These are phyloP conservation scores for Whalleya microplaca DNA, from an alignment of 2,329 filamentous ascomycete genomes.

Conservation along the genomic window DNA sequence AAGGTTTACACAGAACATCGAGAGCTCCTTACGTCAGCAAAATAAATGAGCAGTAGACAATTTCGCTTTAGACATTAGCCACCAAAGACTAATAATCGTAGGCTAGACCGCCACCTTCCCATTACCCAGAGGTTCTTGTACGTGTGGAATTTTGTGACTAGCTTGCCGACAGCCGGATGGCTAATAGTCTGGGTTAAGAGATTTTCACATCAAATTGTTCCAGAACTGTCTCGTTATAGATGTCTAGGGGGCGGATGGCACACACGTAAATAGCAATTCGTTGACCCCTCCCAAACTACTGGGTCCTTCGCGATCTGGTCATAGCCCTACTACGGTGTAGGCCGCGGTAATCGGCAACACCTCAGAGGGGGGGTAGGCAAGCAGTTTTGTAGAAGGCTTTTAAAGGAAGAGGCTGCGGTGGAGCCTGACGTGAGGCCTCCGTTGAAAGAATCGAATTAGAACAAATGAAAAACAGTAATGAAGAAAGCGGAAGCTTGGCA, in stretches of 20 bases:
- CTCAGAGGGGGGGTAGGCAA: constrained; percentile 4
- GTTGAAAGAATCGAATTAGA: constrained; percentile 14
- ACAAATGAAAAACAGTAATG: background rate
- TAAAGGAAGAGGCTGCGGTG: constrained; percentile 6
- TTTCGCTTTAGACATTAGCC: background rate
- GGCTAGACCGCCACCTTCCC: background rate
- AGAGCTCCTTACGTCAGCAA: constrained; percentile 20
- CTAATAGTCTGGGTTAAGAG: background rate
- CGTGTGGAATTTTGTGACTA: background rate
- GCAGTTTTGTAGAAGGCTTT: constrained; percentile 3
- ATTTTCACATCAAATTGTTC: background rate
- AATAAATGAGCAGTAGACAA: constrained; percentile 1
- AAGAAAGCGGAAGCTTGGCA: constrained; percentile 17
- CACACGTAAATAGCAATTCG: constrained; percentile 9
- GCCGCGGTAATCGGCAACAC: constrained; percentile 5
- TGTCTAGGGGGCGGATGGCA: constrained; percentile 6
- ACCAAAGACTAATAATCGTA: background rate
- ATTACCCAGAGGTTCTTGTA: background rate
- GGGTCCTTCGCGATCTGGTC: constrained; percentile 27
- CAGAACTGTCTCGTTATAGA: too few relatives aligned
- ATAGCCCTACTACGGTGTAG: constrained; percentile 19
- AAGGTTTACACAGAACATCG: background rate
- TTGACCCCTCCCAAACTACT: constrained; percentile 25
- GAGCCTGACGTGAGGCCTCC: constrained; percentile 22
- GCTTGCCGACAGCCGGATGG: background rate